Evolutionary conservation across 352 stramenopile species (phyloP).

Genomic region (Thalassiosira exigua): DNA sequence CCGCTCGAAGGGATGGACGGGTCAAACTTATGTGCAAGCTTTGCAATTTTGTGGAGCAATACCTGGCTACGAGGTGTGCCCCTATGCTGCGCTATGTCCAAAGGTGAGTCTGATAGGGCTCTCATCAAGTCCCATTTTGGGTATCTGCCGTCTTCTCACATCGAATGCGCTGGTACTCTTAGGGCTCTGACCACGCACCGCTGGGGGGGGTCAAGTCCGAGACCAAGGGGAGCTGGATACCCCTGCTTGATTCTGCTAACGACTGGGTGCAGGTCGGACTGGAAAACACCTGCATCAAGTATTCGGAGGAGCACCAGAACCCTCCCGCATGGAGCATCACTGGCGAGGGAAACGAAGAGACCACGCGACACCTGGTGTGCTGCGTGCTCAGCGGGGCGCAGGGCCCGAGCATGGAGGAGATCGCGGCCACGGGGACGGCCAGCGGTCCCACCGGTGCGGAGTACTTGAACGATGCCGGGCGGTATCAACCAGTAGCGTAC

Average conservation of each 20-base stretch:
- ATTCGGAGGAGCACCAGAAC: slow-evolving; percentile 14
- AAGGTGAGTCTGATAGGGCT: neutral
- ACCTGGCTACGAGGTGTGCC: slow-evolving; percentile 26
- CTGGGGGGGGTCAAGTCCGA: slow-evolving; percentile 4
- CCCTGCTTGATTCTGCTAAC: neutral
- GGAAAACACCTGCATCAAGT: slow-evolving; percentile 26
- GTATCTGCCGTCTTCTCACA: too few relatives aligned
- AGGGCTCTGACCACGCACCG: too few relatives aligned
- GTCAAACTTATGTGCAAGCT: slow-evolving; percentile 12
- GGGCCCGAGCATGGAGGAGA: too few relatives aligned
- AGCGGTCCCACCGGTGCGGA: too few relatives aligned
- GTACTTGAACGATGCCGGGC: neutral
- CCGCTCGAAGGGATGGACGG: slow-evolving; percentile 7
- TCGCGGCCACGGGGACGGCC: too few relatives aligned
- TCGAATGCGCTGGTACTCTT: too few relatives aligned
- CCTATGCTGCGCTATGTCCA: slow-evolving; percentile 33
- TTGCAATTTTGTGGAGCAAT: slow-evolving; percentile 18
- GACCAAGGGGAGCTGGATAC: neutral
- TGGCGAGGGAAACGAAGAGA: slow-evolving; percentile 37
- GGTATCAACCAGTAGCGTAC: slow-evolving; percentile 12
- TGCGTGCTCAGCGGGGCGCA: too few relatives aligned
- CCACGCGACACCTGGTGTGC: slow-evolving; percentile 39
- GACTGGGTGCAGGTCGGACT: slow-evolving; percentile 5
- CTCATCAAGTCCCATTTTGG: too few relatives aligned
- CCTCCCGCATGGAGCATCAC: slow-evolving; percentile 36